Evolutionary conservation across 75 land plant species (phyloP).

Genomic region (Ceratopteris richardii): DNA sequence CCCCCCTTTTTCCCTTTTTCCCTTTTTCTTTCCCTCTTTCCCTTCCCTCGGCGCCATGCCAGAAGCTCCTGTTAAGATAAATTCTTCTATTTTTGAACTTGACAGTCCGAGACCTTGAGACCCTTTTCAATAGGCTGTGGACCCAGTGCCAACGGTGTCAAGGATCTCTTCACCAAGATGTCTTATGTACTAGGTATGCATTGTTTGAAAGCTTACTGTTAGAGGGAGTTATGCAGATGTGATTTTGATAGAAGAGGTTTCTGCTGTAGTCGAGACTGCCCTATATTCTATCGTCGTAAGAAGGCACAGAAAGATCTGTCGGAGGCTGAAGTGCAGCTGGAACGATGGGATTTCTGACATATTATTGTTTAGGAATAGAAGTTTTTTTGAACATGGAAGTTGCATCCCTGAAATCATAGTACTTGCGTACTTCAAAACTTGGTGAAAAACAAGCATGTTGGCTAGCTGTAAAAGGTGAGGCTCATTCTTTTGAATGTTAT

Average conservation of each 20-base stretch:
- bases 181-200: slow-evolving; percentile 83
- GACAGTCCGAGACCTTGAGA: slow-evolving; percentile 82
- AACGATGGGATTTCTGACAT: slow-evolving; percentile 76
- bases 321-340: slow-evolving; percentile 80
- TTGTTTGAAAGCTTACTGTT: not conserved
- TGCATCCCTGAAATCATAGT: no score
- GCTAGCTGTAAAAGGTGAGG: no score
- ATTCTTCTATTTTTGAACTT: slow-evolving; percentile 8
- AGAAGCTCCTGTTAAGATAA: not conserved
- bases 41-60: no score
- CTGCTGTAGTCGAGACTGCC: slow-evolving; percentile 82
- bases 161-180: slow-evolving; percentile 99
- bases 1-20: no score
- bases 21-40: no score
- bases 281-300: slow-evolving; percentile 94
- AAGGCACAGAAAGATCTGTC: slow-evolving; percentile 97
- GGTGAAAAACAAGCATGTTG: no score
- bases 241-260: not conserved
- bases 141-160: slow-evolving; percentile 99
- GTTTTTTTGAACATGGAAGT: no score
- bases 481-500: no score
- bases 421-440: no score
- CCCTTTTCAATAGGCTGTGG: slow-evolving; percentile 89
- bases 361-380: no score
- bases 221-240: not conserved